A percentile compares a stretch with the other conserved stretches of the same genome.
phyloP scores from a whole-genome alignment of 2,329 filamentous ascomycete genomes.

The Aspergillus pseudoterreus region DNA sequence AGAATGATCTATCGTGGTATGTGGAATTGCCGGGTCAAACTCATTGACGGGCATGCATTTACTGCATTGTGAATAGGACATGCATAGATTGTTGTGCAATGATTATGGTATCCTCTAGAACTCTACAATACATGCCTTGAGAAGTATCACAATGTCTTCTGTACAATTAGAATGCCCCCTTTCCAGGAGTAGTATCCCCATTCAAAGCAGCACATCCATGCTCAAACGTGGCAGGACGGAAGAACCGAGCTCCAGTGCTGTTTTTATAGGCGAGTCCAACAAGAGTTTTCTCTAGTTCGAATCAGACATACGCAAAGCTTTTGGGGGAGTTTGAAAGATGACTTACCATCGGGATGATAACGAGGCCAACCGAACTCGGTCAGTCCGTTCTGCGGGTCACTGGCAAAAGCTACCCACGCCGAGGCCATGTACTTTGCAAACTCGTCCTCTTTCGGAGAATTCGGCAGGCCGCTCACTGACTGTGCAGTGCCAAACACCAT shows the following conservation, averaged over 20 bases:
- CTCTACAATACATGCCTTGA: no score
- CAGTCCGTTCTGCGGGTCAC: constrained; percentile 37
- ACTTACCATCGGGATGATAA: constrained; percentile 23
- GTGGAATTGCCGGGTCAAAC: constrained; percentile 9
- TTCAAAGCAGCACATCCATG: constrained; percentile 17
- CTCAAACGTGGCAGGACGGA: constrained; percentile 16
- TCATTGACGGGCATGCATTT: not conserved
- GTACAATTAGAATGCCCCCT: constrained; percentile 21
- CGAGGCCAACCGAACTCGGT: constrained; percentile 36
- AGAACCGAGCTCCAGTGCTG: constrained; percentile 7
- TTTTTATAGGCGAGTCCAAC: constrained; percentile 22
- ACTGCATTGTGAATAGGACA: no score
- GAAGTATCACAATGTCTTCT: no score
- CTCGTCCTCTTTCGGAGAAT: constrained; percentile 25
- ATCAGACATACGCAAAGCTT: no score
- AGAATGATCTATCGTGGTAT: constrained; percentile 26
- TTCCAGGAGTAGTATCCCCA: constrained; percentile 16
- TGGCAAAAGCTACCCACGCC: constrained; percentile 41
- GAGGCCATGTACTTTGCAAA: constrained; percentile 38
- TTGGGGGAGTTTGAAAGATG: not conserved
- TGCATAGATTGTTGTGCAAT: no score
- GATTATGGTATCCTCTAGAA: no score
- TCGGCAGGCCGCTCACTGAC: constrained; percentile 38
- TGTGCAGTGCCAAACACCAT: constrained; percentile 46
- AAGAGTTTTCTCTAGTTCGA: constrained; percentile 13